Percentiles rank a stretch among this genome's conserved stretches.
Conservation (phyloP, 345 rosid species). For the Brassica cretica region DNA sequence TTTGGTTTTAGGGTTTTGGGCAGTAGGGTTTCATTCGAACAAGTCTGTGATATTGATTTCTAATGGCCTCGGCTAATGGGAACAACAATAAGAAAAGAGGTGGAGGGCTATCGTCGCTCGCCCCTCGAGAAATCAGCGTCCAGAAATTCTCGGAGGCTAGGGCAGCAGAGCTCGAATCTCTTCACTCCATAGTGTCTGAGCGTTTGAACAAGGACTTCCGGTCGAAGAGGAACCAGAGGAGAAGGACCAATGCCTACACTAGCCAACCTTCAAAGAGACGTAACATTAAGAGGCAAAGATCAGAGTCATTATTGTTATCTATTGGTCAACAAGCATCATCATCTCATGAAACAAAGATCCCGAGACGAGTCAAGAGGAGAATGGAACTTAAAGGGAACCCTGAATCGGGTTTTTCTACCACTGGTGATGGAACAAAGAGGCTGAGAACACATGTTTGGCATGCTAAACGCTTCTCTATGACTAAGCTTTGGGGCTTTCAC, state of each 20-base stretch:
- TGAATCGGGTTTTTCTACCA: constrained; percentile 55
- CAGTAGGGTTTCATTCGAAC: not conserved
- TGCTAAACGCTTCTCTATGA: constrained; percentile 82
- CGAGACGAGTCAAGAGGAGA: constrained; percentile 63
- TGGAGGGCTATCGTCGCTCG: constrained; percentile 20
- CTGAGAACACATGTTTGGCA: constrained; percentile 94
- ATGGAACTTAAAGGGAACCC: constrained; percentile 62
- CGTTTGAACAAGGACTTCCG: constrained; percentile 60
- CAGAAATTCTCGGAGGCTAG: constrained; percentile 71
- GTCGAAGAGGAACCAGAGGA: constrained; percentile 70
- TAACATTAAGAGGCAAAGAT: constrained; percentile 46
- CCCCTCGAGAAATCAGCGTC: constrained; percentile 67
- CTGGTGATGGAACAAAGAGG: constrained; percentile 88
- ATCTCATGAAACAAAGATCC: constrained; percentile 35
- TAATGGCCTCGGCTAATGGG: constrained; percentile 22
- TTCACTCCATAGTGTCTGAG: constrained; percentile 56
- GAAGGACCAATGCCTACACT: constrained; percentile 74
- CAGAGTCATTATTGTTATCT: constrained; percentile 23
- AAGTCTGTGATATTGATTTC: not conserved
- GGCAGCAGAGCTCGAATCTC: constrained; percentile 66
- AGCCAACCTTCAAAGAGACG: constrained; percentile 53
- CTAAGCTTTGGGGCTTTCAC: constrained; percentile 80
- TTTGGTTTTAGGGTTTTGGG: not conserved
- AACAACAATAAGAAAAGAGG: constrained; percentile 30
- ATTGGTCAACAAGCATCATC: constrained; percentile 27